These are phyloP conservation scores for Solanum hybrid DNA, from an alignment of 305 asterid genomes.

Conservation along the genomic window DNA sequence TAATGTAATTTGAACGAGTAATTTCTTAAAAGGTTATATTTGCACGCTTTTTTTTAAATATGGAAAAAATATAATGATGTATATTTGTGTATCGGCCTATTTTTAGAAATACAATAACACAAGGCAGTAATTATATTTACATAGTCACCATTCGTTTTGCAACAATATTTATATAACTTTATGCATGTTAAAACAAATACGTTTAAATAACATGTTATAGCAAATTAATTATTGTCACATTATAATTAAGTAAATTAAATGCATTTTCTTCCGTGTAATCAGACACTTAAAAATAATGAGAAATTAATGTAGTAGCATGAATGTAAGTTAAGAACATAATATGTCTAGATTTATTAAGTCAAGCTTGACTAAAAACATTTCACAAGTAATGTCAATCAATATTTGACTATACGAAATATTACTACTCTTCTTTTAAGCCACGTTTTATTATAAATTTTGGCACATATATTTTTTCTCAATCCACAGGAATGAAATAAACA, in stretches of 20 bases:
- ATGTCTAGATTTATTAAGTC: not conserved
- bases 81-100: not conserved
- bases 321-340: not conserved
- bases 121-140: not conserved
- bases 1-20: not conserved
- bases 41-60: not conserved
- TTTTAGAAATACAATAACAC: not conserved
- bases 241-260: not conserved
- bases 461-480: not conserved
- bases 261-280: not conserved
- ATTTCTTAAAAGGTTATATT: not conserved
- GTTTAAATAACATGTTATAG: not conserved
- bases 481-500: not conserved
- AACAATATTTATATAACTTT: not conserved
- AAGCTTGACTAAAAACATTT: not conserved
- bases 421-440: not conserved
- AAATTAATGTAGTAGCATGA: not conserved
- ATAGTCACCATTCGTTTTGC: not conserved
- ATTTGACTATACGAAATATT: not conserved
- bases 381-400: not conserved
- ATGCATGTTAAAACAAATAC: not conserved
- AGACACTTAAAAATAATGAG: not conserved
- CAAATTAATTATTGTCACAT: not conserved
- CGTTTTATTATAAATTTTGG: not conserved
- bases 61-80: not conserved